Base-by-base conservation (phyloP, 768 basidiomycete species). In the Jaapia argillacea region DNA sequence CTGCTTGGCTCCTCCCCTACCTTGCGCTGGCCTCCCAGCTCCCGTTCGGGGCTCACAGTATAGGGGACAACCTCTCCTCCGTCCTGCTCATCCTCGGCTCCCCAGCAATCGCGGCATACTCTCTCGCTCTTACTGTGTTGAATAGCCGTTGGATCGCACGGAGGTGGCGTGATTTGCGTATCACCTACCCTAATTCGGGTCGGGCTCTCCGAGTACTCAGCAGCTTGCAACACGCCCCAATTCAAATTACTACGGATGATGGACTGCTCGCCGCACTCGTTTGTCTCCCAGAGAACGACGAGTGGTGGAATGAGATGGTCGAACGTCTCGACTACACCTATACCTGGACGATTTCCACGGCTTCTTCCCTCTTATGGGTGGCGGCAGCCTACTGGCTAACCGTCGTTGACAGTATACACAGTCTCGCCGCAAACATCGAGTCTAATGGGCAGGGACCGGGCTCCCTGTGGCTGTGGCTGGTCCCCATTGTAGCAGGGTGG, bases 381-480 rank as follows among this genome's bases (percentile, higher is more conserved):
- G 45, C 67, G 27, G 52, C 72, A 4, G 69, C 71, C 1, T 72
- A 70, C 43, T 40, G 58, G 2, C 58, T 69, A 45, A 68, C 68
- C 3, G 51, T 69, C 23, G 42, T 64, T n/a, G 59, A 37, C 27
- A 40, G 44, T 3, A 26, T 48, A 24, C 28, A 13, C 14, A 46
- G 50, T 24, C 38, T 60, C 2, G 27, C 23, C 6, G 44, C 48
- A 3, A 28, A 52, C 14, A n/a, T n/a, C n/a, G n/a, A n/a, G n/a
- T n/a, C n/a, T n/a, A n/a, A 57, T 25, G 68, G 68, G 0, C 59
- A 67, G 41, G 63, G 58, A 18, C 61, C 65, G 4, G 68, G 64
- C 3, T 62, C 63, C 2, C 51, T 64, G 13, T 72, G 67, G 68
- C 48, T 71, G 5, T 72, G 69, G 67, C 56, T 71, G 18, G 31